Conservation (phyloP, 2,329 filamentous ascomycete genomes). For the Venturia asperata region DNA sequence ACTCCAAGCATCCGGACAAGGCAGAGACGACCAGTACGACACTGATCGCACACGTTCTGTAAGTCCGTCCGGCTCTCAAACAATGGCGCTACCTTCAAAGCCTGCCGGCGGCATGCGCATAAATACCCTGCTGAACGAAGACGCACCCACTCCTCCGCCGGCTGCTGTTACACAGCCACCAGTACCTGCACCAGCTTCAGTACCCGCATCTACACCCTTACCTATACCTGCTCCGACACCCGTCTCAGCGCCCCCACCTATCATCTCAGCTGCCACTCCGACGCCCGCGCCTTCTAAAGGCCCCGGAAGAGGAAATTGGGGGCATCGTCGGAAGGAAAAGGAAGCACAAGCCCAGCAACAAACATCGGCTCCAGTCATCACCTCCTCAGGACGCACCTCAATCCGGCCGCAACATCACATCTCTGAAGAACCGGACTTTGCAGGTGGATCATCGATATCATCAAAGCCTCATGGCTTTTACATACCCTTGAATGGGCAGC, state of each 20-base stretch:
- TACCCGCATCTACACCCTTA: slow-evolving; percentile 18
- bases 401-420: slow-evolving; percentile 21
- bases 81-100: slow-evolving; percentile 10
- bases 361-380: slow-evolving; percentile 24
- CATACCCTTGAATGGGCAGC: slow-evolving; percentile 45
- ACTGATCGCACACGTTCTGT: slow-evolving; percentile 31
- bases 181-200: slow-evolving; percentile 23
- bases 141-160: slow-evolving; percentile 23
- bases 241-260: background rate
- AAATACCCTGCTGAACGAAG: slow-evolving; percentile 43
- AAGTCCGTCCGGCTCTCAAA: slow-evolving; percentile 14
- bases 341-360: slow-evolving; percentile 22
- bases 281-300: slow-evolving; percentile 30
- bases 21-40: slow-evolving; percentile 36
- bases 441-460: background rate
- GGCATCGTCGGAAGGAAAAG: slow-evolving; percentile 36
- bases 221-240: slow-evolving; percentile 17
- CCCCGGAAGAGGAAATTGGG: slow-evolving; percentile 45
- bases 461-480: slow-evolving; percentile 44
- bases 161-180: slow-evolving; percentile 28
- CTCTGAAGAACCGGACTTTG: background rate
- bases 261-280: background rate
- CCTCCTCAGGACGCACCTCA: slow-evolving; percentile 28
- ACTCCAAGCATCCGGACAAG: slow-evolving; percentile 24
- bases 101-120: slow-evolving; percentile 37